These are phyloP conservation scores for Neophaeococcomyces aloes DNA, from an alignment of 2,329 filamentous ascomycete genomes.

Conservation along the genomic window DNA sequence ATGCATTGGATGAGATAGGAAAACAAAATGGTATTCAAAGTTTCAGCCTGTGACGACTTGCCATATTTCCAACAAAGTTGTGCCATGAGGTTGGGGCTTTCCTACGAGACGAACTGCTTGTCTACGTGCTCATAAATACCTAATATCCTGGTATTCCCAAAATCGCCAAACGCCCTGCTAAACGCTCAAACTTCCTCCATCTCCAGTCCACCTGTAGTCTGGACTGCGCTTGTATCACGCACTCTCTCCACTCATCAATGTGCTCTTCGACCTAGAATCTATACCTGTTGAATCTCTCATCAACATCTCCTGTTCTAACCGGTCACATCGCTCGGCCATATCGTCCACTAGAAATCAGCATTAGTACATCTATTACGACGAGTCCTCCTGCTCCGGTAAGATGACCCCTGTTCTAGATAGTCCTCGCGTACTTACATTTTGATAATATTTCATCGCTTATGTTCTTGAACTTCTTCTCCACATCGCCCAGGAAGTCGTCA, in stretches of 20 bases:
- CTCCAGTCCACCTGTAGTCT: background rate
- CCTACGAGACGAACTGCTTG: too few relatives aligned
- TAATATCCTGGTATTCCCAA: too few relatives aligned
- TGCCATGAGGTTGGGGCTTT: too few relatives aligned
- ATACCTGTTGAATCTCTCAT: slow-evolving; percentile 12
- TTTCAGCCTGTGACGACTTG: too few relatives aligned
- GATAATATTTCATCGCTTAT: slow-evolving; percentile 23
- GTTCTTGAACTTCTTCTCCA: slow-evolving; percentile 23
- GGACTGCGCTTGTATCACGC: background rate
- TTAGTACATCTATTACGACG: background rate
- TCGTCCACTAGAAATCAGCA: slow-evolving; percentile 17
- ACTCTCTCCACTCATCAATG: slow-evolving; percentile 4
- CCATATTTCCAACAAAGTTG: too few relatives aligned
- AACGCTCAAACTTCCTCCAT: background rate
- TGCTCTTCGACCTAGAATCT: slow-evolving; percentile 5
- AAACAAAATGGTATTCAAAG: too few relatives aligned
- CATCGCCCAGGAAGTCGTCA: slow-evolving; percentile 23
- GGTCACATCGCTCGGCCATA: slow-evolving; percentile 23
- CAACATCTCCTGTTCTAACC: slow-evolving; percentile 22
- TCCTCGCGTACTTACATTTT: slow-evolving; percentile 14
- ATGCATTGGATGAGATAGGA: background rate
- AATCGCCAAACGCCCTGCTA: background rate
- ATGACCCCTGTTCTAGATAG: background rate
- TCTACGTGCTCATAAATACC: too few relatives aligned
- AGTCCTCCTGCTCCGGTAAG: background rate